These are phyloP conservation scores for Blastomyces gilchristii DNA, from an alignment of 2,329 filamentous ascomycete species.

Conservation along the genomic window DNA sequence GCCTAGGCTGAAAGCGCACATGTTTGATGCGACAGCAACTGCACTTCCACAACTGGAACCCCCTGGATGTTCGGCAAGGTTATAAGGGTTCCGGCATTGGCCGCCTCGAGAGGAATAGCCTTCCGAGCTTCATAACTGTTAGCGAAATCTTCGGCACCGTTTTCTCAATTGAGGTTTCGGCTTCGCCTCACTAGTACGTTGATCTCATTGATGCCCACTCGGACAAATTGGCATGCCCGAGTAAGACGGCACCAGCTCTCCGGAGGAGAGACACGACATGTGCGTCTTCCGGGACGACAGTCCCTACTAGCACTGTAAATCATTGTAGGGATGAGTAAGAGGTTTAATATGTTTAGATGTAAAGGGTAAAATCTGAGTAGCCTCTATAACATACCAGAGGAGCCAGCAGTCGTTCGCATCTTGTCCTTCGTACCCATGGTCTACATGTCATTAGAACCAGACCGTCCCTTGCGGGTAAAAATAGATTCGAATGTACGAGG, in stretches of 20 bases:
- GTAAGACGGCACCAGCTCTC: conserved; percentile 54
- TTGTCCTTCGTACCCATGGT: conserved; percentile 55
- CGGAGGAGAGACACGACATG: conserved; percentile 52
- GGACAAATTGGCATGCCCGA: conserved; percentile 60
- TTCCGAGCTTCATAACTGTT: conserved; percentile 29
- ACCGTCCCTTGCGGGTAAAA: neutral
- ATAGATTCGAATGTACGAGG: neutral
- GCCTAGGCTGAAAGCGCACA: conserved; percentile 54
- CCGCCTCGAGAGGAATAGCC: conserved; percentile 57
- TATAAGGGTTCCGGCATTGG: conserved; percentile 56
- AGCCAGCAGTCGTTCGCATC: conserved; percentile 59
- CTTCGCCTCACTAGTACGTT: conserved; percentile 46
- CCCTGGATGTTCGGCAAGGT: conserved; percentile 57
- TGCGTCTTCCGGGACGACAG: conserved; percentile 56
- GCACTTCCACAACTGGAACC: conserved; percentile 60
- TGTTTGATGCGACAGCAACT: conserved; percentile 53
- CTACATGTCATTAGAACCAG: neutral
- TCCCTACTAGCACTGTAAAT: conserved; percentile 39
- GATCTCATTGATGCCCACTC: conserved; percentile 67
- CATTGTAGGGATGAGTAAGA: neutral
- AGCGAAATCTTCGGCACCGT: neutral
- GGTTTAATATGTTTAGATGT: neutral
- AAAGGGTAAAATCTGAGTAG: neutral
- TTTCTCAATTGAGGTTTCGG: neutral
- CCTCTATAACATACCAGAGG: conserved; percentile 28